Evolutionary conservation across 164 flowering plant genomes (phyloP), one percentile per base, ranked within the genome.

Genomic region (Macadamia integrifolia): DNA sequence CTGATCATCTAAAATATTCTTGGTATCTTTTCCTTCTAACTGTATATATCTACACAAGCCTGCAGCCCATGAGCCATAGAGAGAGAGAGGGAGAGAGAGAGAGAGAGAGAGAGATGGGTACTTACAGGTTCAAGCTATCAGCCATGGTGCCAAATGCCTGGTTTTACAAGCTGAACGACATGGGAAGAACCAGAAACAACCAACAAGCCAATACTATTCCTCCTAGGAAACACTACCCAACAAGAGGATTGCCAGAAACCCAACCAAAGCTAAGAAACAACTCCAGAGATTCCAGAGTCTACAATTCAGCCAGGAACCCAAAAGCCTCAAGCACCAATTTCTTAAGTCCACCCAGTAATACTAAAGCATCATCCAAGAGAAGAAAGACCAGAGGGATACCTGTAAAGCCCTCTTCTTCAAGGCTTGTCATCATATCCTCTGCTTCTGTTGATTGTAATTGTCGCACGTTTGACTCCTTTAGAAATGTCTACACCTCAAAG

Each of bases 61-160:
- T 43, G 48, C 48, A 43, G 7, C 50, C 50, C 50, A 46, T 46
- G 3, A 35, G 5, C 40, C 40, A 35, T 35, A 5, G 0, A 35
- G 40, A 35, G 3, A 46, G 1, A 46, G 3, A 46, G 7, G 9
- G 53, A 17, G 29, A 60, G 69, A 65, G 64, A 40, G 50, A 56
- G 5, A 18, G 61, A 18, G 32, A 15, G 18, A 61, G 40, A 67
- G 58, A 35, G 67, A 46, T 92, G 98, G 92, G 90, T 0, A 88
- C 86, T 70, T 69, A 80, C 78, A 90, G 70, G 81, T 88, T 92
- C 66, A 87, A 65, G 59, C 69, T 88, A 46, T 86, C 98, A 56
- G 88, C 88, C 66, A 86, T 90, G 88, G 79, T 92, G 35, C 94
- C 96, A 35, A 90, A 86, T 76, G 86, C 90, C 15, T 89, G 95